These are phyloP conservation scores for Ustilago curta DNA, from an alignment of 1,284 basidiomycete species.

Conservation along the genomic window DNA sequence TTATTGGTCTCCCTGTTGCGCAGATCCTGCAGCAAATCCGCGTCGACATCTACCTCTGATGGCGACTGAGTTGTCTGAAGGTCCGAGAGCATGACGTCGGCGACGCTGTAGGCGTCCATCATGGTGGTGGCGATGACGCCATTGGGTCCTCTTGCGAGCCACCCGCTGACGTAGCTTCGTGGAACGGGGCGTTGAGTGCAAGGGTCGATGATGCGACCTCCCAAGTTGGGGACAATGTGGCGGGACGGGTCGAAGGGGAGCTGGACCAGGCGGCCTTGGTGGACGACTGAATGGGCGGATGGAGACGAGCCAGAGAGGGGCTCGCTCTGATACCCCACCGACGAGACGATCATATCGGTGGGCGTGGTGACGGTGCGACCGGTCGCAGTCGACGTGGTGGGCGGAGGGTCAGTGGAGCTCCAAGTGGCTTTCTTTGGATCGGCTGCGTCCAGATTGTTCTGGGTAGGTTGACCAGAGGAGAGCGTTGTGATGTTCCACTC, in stretches of 20 bases:
- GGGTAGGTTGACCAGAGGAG: constrained; percentile 24
- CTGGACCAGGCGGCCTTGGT: constrained; percentile 14
- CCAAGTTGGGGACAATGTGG: constrained; percentile 43
- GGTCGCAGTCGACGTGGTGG: constrained; percentile 70
- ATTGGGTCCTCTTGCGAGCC: constrained; percentile 90
- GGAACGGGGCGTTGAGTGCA: constrained; percentile 65
- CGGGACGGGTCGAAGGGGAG: constrained; percentile 38
- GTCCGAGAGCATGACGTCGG: constrained; percentile 79
- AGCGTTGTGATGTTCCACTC: constrained; percentile 58
- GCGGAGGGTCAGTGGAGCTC: constrained; percentile 14
- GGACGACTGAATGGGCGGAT: background rate
- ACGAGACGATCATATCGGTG: constrained; percentile 86
- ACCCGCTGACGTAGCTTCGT: constrained; percentile 90
- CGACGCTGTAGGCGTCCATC: constrained; percentile 87
- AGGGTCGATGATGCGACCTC: constrained; percentile 68
- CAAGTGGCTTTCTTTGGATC: constrained; percentile 39
- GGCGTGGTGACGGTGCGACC: constrained; percentile 73
- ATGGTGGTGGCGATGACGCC: constrained; percentile 95
- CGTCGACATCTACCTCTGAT: constrained; percentile 3
- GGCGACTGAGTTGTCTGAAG: constrained; percentile 11
- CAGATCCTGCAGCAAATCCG: constrained; percentile 25
- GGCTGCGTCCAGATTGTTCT: constrained; percentile 26
- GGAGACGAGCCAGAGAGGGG: constrained; percentile 69
- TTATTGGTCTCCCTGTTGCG: constrained; percentile 7
- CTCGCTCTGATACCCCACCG: constrained; percentile 86